phyloP scores from a whole-genome alignment of 2,329 filamentous ascomycete species.

The Colletotrichum sublineola region DNA sequence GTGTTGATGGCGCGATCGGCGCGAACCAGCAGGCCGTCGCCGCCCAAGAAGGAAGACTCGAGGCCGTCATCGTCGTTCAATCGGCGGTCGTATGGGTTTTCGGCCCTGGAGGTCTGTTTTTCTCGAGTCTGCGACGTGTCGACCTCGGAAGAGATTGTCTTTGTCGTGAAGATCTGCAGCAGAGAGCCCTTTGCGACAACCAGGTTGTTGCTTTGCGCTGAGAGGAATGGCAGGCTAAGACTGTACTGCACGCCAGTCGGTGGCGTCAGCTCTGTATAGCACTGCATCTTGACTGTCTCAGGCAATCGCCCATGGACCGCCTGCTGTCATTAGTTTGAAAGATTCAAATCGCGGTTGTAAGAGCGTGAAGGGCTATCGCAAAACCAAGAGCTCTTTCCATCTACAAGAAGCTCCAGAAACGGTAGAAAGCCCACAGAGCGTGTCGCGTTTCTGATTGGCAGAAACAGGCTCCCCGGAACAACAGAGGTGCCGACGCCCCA shows the following conservation, averaged over 20 bases:
- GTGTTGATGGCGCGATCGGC: conserved; percentile 75
- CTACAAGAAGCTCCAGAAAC: conserved; percentile 19
- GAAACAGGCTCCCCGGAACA: background rate
- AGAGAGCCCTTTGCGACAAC: conserved; percentile 93
- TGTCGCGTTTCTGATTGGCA: conserved; percentile 30
- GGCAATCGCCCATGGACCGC: conserved; percentile 34
- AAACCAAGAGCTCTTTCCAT: conserved; percentile 21
- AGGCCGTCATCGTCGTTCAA: conserved; percentile 73
- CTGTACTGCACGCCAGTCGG: conserved; percentile 95
- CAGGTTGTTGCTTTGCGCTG: conserved; percentile 83
- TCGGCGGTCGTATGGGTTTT: conserved; percentile 64
- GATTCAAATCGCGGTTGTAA: conserved; percentile 10
- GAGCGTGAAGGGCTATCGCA: conserved; percentile 14
- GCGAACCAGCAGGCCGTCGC: conserved; percentile 71
- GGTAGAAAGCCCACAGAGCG: conserved; percentile 6
- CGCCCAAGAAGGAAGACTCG: conserved; percentile 75
- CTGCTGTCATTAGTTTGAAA: conserved; percentile 34
- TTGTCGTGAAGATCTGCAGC: conserved; percentile 88
- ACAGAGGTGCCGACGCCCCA: background rate
- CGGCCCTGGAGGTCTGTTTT: conserved; percentile 56
- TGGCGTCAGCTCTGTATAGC: conserved; percentile 95
- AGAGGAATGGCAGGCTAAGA: conserved; percentile 81
- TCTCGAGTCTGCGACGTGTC: conserved; percentile 59
- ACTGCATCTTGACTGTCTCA: conserved; percentile 79
- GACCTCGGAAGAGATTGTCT: conserved; percentile 74